Evolutionary conservation across 179 eudicot genomes (phyloP).

Genomic region (Silene noctiflora): DNA sequence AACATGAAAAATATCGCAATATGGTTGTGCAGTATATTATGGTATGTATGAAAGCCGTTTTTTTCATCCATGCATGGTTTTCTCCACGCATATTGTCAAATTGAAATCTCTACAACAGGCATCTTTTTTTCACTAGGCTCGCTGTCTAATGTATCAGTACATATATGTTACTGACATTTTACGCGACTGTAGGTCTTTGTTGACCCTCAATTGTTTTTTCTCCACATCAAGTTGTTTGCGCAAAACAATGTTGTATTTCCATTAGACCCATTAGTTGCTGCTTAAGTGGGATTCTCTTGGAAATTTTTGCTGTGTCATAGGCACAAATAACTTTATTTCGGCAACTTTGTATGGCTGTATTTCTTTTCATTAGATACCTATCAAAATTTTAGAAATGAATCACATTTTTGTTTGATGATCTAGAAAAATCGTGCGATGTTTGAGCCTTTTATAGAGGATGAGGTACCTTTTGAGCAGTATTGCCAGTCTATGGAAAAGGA

Average conservation of each 20-base stretch:
- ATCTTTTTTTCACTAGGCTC: neutral
- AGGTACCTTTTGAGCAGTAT: constrained; percentile 80
- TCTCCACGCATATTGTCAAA: neutral
- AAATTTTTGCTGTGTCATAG: neutral
- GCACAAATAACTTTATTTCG: constrained; percentile 5
- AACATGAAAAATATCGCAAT: constrained; percentile 67
- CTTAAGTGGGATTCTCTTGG: neutral
- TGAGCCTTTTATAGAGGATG: constrained; percentile 97
- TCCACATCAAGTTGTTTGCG: neutral
- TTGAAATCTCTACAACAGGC: neutral
- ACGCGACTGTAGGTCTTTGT: neutral
- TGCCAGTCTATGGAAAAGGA: constrained; percentile 81
- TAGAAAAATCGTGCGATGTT: constrained; percentile 74
- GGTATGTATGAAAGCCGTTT: constrained; percentile 41
- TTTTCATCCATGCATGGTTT: neutral
- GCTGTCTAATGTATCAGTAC: neutral
- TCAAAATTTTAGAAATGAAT: neutral
- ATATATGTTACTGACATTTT: neutral
- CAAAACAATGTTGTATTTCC: neutral
- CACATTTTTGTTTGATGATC: constrained; percentile 19
- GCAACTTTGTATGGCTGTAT: neutral
- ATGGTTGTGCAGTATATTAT: constrained; percentile 71
- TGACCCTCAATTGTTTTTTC: constrained; percentile 1
- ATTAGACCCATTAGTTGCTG: neutral
- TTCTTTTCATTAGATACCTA: neutral